Evolutionary conservation across 345 rosid genomes (phyloP), one percentile per base, ranked within the genome.

Genomic region (Linum usitatissimum): DNA sequence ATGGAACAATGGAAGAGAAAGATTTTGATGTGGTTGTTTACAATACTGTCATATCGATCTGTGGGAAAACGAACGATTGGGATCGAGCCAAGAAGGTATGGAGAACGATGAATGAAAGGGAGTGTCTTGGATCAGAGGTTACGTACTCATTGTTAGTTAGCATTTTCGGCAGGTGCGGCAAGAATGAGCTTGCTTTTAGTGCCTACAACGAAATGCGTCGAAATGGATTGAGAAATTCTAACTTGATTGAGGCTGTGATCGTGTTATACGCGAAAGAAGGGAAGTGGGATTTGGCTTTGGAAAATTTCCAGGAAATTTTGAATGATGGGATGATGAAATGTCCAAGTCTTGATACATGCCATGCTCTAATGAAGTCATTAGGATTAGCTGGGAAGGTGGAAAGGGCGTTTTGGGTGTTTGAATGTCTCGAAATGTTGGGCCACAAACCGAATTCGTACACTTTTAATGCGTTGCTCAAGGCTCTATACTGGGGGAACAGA

Each of bases 361-460:
- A 88, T 76, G 79, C 89, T 7, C 48, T 88, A 76, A 81, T 88
- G 1, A 83, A 85, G 62, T 75, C 82, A 18, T 81, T 88, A 17
- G 92, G 90, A 34, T 88, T 85, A 72, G 83, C 83, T 0, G 87
- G 96, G 8, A 70, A 83, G 57, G 77, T 75, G 13, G 68, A 81
- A 60, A 68, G 77, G 64, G 90, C 88, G 54, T 83, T 85, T 72
- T 77, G 75, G 73, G 79, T 83, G 39, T 80, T 82, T 67, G 65
- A 68, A 69, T 63, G 71, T 45, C 71, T 73, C 54, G 79, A 75
- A 59, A 69, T 77, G 18, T 58, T 88, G 59, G 88, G 90, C 62
- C 86, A 84, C 71, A 56, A 55, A 18, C 86, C 92, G 0, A 96
- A 88, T 68, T 82, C 66, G 64, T 91, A 83, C 77, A 88, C 98